Evolutionary conservation across 305 asterid genomes (phyloP).

Genomic region (Rubia tinctorum): DNA sequence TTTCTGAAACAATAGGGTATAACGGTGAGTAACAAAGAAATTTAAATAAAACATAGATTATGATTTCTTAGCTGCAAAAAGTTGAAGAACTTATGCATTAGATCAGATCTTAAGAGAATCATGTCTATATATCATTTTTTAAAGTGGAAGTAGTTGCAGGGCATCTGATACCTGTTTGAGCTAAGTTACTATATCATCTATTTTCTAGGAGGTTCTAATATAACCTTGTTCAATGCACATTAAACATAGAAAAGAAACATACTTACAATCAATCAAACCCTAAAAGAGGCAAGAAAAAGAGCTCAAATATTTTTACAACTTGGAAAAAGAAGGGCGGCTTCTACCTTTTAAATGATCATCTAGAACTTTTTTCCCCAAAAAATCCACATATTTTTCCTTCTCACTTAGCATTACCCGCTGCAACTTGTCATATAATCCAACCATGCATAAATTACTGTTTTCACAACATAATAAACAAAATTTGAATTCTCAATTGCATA

Average conservation of each 20-base stretch:
- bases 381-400: conserved; percentile 53
- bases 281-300: too few relatives aligned
- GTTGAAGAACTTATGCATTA: neutral
- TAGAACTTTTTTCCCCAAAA: conserved; percentile 34
- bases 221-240: conserved; percentile 88
- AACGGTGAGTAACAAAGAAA: conserved; percentile 16
- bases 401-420: conserved; percentile 64
- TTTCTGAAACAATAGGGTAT: conserved; percentile 35
- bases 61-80: conserved; percentile 12
- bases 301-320: conserved; percentile 3
- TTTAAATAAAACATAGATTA: too few relatives aligned
- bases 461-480: conserved; percentile 11
- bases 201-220: conserved; percentile 38
- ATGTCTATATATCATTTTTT: neutral
- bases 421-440: conserved; percentile 56
- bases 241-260: conserved; percentile 14
- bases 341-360: conserved; percentile 45
- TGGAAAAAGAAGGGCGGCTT: conserved; percentile 11
- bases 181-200: conserved; percentile 24
- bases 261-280: conserved; percentile 18
- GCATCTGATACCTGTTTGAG: neutral
- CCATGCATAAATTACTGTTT: conserved; percentile 28
- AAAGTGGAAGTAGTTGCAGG: neutral
- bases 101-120: neutral
- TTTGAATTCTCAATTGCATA: neutral